Evolutionary conservation across 2,329 filamentous ascomycete genomes (phyloP), one percentile per base, ranked within the genome.

Genomic region (Microdochium nivale): DNA sequence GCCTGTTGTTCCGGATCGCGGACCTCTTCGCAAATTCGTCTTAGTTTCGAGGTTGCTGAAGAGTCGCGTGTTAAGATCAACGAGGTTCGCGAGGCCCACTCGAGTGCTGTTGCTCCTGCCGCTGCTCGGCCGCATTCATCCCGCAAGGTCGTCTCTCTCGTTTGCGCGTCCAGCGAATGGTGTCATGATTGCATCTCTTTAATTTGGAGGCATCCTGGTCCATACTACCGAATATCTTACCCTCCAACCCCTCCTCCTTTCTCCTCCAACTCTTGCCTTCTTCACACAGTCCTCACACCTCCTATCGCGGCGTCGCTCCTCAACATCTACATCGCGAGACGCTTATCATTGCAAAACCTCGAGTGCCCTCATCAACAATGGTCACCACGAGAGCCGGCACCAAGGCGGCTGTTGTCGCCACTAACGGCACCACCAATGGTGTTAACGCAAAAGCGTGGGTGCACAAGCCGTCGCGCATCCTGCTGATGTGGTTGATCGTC

Each of bases 401-500:
- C 27, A 30, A 30, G 27, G 25, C 48, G 9, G 24, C 44, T 14
- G 33, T 40, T 21, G 33, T 37, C 32, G 35, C 49, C 35, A 46
- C 50, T 25, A 32, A 16, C 25, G 32, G 16, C 48, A 16, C 7
- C 23, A 47, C 23, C 30, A 23, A 7, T n/a, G 14, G 8, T n/a
- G 23, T 8, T 14, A 23, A 11, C 30, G 10, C 11, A 0, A 53
- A 48, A 5, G 16, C 47, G 47, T 79, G 70, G 71, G 56, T 64
- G 27, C 78, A 82, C 67, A 60, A 67, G 4, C 78, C 79, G 4
- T 67, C 73, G 8, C 54, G 60, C 1, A 51, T 65, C 1, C 78
- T 73, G 23, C 76, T 89, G 44, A 58, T 83, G 56, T 95, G 90
- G 90, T 76, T 95, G 25, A 68, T 77, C 53, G 56, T 92, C 55